A percentile compares a stretch with the other conserved stretches of the same genome.
Conservation (phyloP, 176 grass and related monocot species). For the Avena atlantica region DNA sequence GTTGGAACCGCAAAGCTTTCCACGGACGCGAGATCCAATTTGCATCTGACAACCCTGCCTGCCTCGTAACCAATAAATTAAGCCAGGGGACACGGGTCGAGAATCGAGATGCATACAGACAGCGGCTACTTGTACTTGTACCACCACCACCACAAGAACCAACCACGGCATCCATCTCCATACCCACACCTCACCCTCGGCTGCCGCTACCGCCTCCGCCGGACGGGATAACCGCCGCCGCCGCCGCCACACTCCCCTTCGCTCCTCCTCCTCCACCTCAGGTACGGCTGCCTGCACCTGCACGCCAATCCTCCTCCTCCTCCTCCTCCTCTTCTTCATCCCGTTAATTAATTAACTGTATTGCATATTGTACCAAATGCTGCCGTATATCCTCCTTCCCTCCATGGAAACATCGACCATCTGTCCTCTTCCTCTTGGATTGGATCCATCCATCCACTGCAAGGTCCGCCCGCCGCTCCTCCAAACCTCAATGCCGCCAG, state of each 20-base stretch:
- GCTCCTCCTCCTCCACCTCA: neutral
- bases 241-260: neutral
- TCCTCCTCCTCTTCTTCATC: neutral
- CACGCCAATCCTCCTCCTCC: neutral
- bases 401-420: too few relatives aligned
- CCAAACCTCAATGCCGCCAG: neutral
- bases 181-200: too few relatives aligned
- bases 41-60: neutral
- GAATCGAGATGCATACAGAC: neutral
- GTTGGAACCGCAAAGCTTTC: neutral
- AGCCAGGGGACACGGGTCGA: neutral
- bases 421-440: neutral
- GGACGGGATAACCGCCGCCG: neutral
- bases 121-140: neutral
- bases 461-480: too few relatives aligned
- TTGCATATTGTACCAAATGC: too few relatives aligned
- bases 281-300: neutral
- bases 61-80: neutral
- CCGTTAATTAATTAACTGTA: neutral
- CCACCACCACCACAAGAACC: neutral
- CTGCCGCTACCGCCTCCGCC: neutral
- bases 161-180: neutral
- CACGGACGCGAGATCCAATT: neutral
- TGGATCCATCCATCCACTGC: neutral
- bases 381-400: too few relatives aligned